Base-by-base conservation (phyloP, 2,329 filamentous ascomycete species). In the Neurospora crassa region DNA sequence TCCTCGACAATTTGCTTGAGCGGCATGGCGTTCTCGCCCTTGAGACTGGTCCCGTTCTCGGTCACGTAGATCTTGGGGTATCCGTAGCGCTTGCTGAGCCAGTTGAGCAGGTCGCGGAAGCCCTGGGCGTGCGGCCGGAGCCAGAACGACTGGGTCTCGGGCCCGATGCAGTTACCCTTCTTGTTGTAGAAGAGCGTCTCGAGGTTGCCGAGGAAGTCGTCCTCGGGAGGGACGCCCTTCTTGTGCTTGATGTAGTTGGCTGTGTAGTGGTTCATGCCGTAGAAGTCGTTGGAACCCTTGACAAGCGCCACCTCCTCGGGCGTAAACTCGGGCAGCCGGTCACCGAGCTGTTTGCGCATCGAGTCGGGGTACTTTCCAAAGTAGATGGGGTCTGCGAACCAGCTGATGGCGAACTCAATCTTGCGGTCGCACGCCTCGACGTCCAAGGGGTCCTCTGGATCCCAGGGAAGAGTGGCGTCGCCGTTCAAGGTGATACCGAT, bases 191-290 rank as follows among this genome's bases (percentile, higher is more conserved):
- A 88, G 53, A 91, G 85, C 1, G 89, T 86, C 76, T 96, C 91
- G 43, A 96, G 82, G 80, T 96, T 91, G 70, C 93, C 93, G 14
- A 88, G 83, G 80, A 89, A 89, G 82, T 97, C 93, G 69, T 91
- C 85, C 4, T 83, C 83, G 1, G 87, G 84, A 0, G 92, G 82
- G 68, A 85, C 82, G 7, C 85, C 86, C 8, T 87, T 85, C 78
- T 89, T 88, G 82, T 94, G 90, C 80, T 89, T 90, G 82, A 96
- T 90, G 82, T 92, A 96, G 85, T 96, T 92, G 78, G 92, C 91
- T 69, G 92, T 94, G 84, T 97, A 97, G 85, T 94, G 91, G 84
- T 97, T 96, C 92, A 95, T 95, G 80, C 92, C 93, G 81, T 96
- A 96, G 82, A 96, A 96, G 84, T 96, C 93, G 80, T 96, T 96